Conservation (phyloP, 352 stramenopile species). For the Globisporangium mamillatum region DNA sequence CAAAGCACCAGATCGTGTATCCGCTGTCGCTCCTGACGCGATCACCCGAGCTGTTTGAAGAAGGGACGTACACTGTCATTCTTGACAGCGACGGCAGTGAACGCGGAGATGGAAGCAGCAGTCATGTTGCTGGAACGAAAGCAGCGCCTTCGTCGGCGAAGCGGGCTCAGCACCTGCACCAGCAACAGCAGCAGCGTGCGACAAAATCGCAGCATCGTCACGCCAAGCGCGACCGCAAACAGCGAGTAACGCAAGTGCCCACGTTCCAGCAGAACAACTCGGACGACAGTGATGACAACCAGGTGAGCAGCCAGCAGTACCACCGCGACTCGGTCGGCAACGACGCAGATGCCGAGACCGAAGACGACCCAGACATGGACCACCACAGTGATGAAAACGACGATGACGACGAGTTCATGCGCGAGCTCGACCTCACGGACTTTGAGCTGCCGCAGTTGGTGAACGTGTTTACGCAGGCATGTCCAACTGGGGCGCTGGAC, state of each 20-base stretch:
- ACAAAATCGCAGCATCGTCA: constrained; percentile 9
- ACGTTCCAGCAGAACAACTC: constrained; percentile 10
- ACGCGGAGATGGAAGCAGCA: not conserved
- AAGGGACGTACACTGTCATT: constrained; percentile 45
- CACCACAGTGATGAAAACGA: constrained; percentile 16
- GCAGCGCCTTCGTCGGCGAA: constrained; percentile 3
- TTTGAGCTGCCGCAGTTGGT: constrained; percentile 83
- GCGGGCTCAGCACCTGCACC: constrained; percentile 5
- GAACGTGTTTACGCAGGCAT: constrained; percentile 80
- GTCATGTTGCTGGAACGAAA: not conserved
- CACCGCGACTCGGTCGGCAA: constrained; percentile 22
- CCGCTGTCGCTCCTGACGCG: constrained; percentile 64
- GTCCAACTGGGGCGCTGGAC: constrained; percentile 69
- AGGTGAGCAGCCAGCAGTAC: constrained; percentile 6
- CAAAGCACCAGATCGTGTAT: constrained; percentile 44
- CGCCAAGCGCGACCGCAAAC: constrained; percentile 7
- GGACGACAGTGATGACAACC: constrained; percentile 24
- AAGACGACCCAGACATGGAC: constrained; percentile 20
- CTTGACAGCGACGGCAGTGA: constrained; percentile 13
- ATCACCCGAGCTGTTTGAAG: constrained; percentile 51
- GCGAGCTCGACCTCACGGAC: constrained; percentile 73
- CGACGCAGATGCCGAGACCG: constrained; percentile 18
- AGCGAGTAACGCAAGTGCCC: constrained; percentile 11
- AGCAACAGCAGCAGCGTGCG: not conserved
- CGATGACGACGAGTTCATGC: constrained; percentile 38